Base-by-base conservation (phyloP, 768 basidiomycete species). In the Boletus rubroflammeus region DNA sequence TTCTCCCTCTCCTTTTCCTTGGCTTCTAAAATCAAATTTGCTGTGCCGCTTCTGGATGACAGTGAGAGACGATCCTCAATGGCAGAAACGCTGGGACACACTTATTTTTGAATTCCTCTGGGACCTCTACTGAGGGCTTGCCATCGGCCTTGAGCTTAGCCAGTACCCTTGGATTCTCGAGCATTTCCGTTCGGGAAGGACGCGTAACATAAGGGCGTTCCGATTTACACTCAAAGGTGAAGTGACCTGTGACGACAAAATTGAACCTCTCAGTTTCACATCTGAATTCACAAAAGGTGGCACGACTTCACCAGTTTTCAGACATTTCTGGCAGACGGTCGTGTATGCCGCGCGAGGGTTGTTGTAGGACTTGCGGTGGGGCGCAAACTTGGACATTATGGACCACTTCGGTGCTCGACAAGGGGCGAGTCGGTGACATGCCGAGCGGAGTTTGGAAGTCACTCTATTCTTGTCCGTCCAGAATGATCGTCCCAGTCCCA, bases 91-190 rank as follows among this genome's bases (percentile, higher is more conserved):
- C 29, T 32, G 25, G 43, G 1, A 76, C 84, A 34, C 51, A 90
- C 90, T 86, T 85, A 57, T 72, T 79, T 76, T 84, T 92, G 72
- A 97, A 95, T 69, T 97, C 94, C 57, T 94, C 93, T 5, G 93
- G 93, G 11, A 93, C 82, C 57, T 92, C 90, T 0, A 91, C 85
- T 17, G 83, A 83, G 4, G 92, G 90, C 60, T 85, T 84, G 10
- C 86, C 86, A 8, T 85, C 82, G 0, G 77, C 74, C 68, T 82
- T 86, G 36, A 88, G 69, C 69, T 90, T 90, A 4, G 84, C 79
- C 8, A 87, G 72, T 2, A 82, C 46, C 23, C 72, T 76, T 3
- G 92, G 92, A 51, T 91, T 90, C 62, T 93, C 88, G 15, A 98
- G 80, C 69, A 86, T 84, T 62, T 93, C 81, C 2, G 91, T 91